Evolutionary conservation across 2,329 filamentous ascomycete genomes (phyloP).

Genomic region (Ciborinia camelliae): DNA sequence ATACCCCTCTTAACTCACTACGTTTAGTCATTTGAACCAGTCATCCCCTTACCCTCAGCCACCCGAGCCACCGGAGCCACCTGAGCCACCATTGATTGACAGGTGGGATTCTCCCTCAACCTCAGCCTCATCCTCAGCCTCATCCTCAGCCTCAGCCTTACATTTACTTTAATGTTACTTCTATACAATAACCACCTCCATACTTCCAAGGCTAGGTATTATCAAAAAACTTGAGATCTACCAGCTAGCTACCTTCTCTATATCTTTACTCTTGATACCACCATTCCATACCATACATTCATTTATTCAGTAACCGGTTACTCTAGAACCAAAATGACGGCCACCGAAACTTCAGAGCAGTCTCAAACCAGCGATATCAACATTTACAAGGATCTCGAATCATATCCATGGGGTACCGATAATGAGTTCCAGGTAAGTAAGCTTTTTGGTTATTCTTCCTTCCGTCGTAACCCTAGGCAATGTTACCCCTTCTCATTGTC

Average conservation of each 20-base stretch:
- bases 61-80: no score
- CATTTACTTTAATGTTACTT: not conserved
- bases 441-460: constrained; percentile 11
- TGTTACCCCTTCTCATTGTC: not conserved
- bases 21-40: not conserved
- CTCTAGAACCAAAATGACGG: not conserved
- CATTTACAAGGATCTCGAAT: constrained; percentile 59
- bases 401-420: constrained; percentile 66
- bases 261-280: not conserved
- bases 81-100: no score
- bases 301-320: no score
- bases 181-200: not conserved
- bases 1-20: not conserved
- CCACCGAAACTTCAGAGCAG: not conserved
- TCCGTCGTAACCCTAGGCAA: constrained; percentile 25
- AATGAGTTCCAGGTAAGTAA: constrained; percentile 63
- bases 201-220: not conserved
- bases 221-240: no score
- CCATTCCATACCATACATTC: not conserved
- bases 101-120: no score
- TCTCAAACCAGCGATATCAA: constrained; percentile 21
- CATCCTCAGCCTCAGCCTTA: not conserved
- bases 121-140: no score
- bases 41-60: not conserved
- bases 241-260: no score